A percentile compares a stretch with the other conserved stretches of the same genome.
Evolutionary conservation across 371 early-diverging fungal species (phyloP).

Genomic region (Actinomortierella wolfii): DNA sequence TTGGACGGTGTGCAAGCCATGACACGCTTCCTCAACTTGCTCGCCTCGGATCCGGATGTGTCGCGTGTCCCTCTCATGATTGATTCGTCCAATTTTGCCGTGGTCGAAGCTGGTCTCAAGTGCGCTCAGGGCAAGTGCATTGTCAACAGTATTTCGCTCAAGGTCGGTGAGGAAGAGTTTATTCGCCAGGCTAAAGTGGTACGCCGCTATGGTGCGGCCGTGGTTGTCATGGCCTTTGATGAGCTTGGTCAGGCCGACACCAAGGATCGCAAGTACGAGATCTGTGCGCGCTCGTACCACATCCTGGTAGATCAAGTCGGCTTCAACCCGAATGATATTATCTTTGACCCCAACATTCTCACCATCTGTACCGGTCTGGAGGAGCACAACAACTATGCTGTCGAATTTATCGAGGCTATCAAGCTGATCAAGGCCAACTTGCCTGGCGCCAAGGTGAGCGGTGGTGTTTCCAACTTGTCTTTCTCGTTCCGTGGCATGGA

Average conservation of each 20-base stretch:
- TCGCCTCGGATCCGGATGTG: conserved; percentile 95
- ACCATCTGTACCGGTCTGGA: conserved; percentile 96
- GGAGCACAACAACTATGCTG: conserved; percentile 94
- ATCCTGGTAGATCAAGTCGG: conserved; percentile 85
- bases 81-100: conserved; percentile 96
- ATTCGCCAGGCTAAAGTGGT: conserved; percentile 86
- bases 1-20: conserved; percentile 92
- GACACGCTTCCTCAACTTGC: conserved; percentile 88
- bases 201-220: conserved; percentile 92
- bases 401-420: conserved; percentile 88
- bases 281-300: conserved; percentile 89
- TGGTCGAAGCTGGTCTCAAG: conserved; percentile 92
- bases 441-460: conserved; percentile 89
- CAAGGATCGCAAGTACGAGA: conserved; percentile 81
- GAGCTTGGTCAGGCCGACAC: conserved; percentile 92
- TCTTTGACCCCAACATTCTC: conserved; percentile 95
- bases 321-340: conserved; percentile 90
- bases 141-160: conserved; percentile 93
- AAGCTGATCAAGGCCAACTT: conserved; percentile 75
- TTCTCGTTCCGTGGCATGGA: conserved; percentile 96
- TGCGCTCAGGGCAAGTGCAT: conserved; percentile 96
- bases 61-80: conserved; percentile 89
- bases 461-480: conserved; percentile 94
- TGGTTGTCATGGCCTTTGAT: conserved; percentile 97
- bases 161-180: conserved; percentile 94